phyloP scores from a whole-genome alignment of 495 filamentous ascomycete species.

The Entonaema liquescens region DNA sequence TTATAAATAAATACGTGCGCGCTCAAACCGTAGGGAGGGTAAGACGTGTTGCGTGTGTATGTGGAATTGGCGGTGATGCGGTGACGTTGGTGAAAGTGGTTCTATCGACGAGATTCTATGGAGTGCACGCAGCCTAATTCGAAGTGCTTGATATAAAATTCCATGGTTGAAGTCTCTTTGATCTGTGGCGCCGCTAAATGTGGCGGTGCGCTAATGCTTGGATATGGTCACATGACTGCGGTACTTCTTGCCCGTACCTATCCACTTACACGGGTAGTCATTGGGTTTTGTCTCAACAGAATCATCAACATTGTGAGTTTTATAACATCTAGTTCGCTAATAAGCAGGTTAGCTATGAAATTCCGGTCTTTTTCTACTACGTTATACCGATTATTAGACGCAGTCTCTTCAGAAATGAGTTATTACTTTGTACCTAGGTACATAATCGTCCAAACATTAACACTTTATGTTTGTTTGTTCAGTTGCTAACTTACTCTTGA shows the following conservation, averaged over 20 bases:
- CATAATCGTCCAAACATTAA: background rate
- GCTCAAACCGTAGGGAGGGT: background rate
- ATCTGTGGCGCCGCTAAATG: slow-evolving; percentile 11
- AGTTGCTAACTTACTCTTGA: background rate
- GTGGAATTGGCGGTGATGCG: background rate
- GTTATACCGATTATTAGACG: background rate
- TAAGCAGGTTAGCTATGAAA: too few relatives aligned
- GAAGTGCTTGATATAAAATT: background rate
- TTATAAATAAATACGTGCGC: background rate
- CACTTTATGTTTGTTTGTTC: background rate
- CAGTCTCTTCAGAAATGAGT: background rate
- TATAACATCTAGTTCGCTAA: background rate
- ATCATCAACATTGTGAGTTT: background rate
- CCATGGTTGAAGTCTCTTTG: background rate
- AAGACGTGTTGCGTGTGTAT: background rate
- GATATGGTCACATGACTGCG: background rate
- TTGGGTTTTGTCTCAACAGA: background rate
- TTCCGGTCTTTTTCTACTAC: background rate
- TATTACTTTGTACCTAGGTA: too few relatives aligned
- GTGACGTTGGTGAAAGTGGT: slow-evolving; percentile 1
- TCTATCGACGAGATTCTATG: slow-evolving; percentile 10
- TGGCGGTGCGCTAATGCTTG: background rate
- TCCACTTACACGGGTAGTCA: too few relatives aligned
- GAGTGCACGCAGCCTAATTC: background rate
- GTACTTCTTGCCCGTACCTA: too few relatives aligned